Conservation (phyloP, 129 eudicot genomes). For the Oenanthe sinensis region DNA sequence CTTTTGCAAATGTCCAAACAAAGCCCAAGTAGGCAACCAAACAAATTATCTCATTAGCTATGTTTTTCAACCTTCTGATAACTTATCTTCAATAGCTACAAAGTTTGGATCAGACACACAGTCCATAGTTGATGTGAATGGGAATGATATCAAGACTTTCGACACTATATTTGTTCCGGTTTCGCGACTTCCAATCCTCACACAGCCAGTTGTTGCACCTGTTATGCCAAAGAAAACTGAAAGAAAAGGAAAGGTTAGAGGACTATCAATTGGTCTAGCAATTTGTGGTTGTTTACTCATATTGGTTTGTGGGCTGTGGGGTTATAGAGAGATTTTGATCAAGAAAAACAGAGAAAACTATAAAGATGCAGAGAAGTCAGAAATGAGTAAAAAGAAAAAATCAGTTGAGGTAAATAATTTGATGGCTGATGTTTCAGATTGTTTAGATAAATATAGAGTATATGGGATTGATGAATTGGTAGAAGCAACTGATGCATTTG, state of each 20-base stretch:
- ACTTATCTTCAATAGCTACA: conserved; percentile 44
- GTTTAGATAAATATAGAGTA: conserved; percentile 83
- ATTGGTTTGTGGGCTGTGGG: conserved; percentile 41
- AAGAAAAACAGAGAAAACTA: conserved; percentile 24
- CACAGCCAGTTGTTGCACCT: conserved; percentile 37
- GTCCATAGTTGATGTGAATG: conserved; percentile 46
- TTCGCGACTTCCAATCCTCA: conserved; percentile 43
- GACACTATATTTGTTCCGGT: conserved; percentile 76
- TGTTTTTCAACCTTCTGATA: conserved; percentile 70
- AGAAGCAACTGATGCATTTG: conserved; percentile 78
- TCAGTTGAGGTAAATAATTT: conserved; percentile 42
- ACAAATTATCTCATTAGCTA: conserved; percentile 51
- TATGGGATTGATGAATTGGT: conserved; percentile 54
- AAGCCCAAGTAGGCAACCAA: conserved; percentile 32
- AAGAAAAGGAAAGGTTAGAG: conserved; percentile 40
- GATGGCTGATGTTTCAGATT: conserved; percentile 87
- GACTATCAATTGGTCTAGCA: conserved; percentile 64
- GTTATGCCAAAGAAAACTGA: conserved; percentile 5
- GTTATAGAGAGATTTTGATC: conserved; percentile 28
- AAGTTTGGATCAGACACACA: conserved; percentile 37
- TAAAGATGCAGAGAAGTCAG: conserved; percentile 20
- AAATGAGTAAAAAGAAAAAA: conserved; percentile 9
- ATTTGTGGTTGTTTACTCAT: conserved; percentile 45
- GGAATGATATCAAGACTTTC: conserved; percentile 24
- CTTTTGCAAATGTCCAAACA: conserved; percentile 78